Percentiles rank a stretch among this genome's conserved stretches.
Evolutionary conservation across 2,329 filamentous ascomycete genomes (phyloP).

Genomic region (Aspergillus sp.): DNA sequence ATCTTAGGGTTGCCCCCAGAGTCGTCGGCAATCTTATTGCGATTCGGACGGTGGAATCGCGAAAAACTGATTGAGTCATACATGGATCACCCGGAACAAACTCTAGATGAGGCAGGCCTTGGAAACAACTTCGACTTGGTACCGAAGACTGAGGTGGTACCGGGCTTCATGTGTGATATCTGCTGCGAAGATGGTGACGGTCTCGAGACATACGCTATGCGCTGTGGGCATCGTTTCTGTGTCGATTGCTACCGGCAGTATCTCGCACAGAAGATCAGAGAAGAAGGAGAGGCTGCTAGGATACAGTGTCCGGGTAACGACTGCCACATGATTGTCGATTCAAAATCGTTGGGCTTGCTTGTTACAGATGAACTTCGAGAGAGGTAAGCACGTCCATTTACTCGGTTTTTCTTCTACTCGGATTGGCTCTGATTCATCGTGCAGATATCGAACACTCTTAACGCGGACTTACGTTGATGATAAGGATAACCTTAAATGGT

Average conservation of each 20-base stretch:
- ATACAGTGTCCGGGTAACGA: slow-evolving; percentile 90
- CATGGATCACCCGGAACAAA: slow-evolving; percentile 81
- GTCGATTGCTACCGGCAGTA: slow-evolving; percentile 92
- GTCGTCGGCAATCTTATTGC: slow-evolving; percentile 83
- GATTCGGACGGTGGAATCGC: slow-evolving; percentile 93
- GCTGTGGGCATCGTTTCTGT: slow-evolving; percentile 91
- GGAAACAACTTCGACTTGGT: slow-evolving; percentile 61
- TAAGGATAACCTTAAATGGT: slow-evolving; percentile 95
- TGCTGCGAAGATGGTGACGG: slow-evolving; percentile 85
- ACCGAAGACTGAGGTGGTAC: slow-evolving; percentile 68
- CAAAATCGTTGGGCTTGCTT: slow-evolving; percentile 79
- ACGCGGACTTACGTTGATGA: slow-evolving; percentile 96
- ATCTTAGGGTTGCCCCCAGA: slow-evolving; percentile 88
- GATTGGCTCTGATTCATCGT: slow-evolving; percentile 3
- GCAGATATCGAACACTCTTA: slow-evolving; percentile 78
- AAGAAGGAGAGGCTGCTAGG: slow-evolving; percentile 90
- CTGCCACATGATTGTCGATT: slow-evolving; percentile 88
- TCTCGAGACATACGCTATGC: slow-evolving; percentile 86
- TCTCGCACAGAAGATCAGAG: slow-evolving; percentile 85
- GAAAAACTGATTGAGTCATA: slow-evolving; percentile 92
- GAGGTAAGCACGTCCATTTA: slow-evolving; percentile 42
- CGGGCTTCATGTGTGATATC: slow-evolving; percentile 88
- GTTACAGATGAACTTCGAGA: slow-evolving; percentile 57
- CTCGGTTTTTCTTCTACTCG: not conserved
- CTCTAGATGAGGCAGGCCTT: slow-evolving; percentile 81